Evolutionary conservation across 1,139 yeast species (phyloP).

Genomic region (Petasospora fabianii): DNA sequence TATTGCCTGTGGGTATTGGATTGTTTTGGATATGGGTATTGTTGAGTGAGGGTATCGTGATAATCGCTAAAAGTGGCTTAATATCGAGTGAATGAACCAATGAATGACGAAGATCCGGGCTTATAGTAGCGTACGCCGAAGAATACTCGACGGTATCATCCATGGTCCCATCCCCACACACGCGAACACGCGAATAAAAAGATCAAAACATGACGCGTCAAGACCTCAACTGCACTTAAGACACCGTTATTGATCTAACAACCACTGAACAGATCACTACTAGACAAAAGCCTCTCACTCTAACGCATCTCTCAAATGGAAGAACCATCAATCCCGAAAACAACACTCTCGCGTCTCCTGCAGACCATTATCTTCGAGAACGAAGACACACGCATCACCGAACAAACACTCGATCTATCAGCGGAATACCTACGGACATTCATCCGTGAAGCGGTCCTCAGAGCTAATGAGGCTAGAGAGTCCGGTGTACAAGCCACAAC

Average conservation of each 20-base stretch:
- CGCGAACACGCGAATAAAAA: too few species aligned
- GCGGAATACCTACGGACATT: constrained; percentile 58
- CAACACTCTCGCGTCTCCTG: constrained; percentile 53
- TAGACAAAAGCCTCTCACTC: too few species aligned
- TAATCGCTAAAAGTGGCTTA: neutral
- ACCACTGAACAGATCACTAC: too few species aligned
- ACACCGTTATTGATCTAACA: too few species aligned
- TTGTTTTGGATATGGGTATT: constrained; percentile 12
- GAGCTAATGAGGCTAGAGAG: constrained; percentile 50
- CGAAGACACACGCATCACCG: constrained; percentile 45
- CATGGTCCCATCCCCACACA: neutral
- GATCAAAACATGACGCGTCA: too few species aligned
- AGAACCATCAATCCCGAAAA: constrained; percentile 32
- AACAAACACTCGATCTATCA: constrained; percentile 46
- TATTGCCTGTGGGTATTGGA: constrained; percentile 21
- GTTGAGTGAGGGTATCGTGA: constrained; percentile 5
- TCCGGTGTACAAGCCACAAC: constrained; percentile 28
- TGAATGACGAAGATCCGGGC: too few species aligned
- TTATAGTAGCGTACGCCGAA: too few species aligned
- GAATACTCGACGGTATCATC: too few species aligned
- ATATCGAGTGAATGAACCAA: too few species aligned
- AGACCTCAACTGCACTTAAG: too few species aligned
- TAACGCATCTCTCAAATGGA: too few species aligned
- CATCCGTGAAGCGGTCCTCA: constrained; percentile 57
- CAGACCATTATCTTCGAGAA: constrained; percentile 50